Percentiles rank a stretch among this genome's conserved stretches.
Evolutionary conservation across 441 rosid species (phyloP).

Genomic region (Dalechampia spathulata): DNA sequence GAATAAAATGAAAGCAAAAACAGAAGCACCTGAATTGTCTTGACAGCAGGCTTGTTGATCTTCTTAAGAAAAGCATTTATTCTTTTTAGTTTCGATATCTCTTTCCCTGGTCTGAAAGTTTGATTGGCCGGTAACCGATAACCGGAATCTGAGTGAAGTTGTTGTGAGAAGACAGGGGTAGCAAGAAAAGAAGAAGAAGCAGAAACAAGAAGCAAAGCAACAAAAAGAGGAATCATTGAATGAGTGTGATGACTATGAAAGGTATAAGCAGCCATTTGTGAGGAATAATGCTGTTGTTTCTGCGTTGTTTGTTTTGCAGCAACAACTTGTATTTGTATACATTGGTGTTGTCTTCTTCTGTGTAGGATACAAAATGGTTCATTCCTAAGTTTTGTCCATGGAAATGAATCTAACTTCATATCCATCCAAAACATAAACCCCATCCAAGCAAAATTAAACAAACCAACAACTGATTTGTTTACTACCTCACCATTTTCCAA

Average conservation of each 20-base stretch:
- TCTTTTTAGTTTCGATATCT: conserved; percentile 37
- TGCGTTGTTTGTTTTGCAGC: conserved; percentile 28
- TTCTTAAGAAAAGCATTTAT: conserved; percentile 53
- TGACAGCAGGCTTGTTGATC: conserved; percentile 82
- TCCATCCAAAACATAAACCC: conserved; percentile 38
- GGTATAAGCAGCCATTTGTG: conserved; percentile 31
- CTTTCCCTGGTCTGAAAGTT: conserved; percentile 43
- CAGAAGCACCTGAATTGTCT: conserved; percentile 61
- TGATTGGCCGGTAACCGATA: conserved; percentile 30
- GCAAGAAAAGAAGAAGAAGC: too few relatives aligned
- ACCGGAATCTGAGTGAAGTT: conserved; percentile 21
- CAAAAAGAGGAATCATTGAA: conserved; percentile 26
- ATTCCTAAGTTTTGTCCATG: conserved; percentile 28
- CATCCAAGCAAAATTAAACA: conserved; percentile 5
- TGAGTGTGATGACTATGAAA: conserved; percentile 12
- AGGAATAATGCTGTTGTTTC: conserved; percentile 25
- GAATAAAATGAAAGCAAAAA: neutral
- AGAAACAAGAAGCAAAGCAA: conserved; percentile 38
- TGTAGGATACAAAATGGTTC: conserved; percentile 20
- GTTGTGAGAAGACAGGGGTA: conserved; percentile 30
- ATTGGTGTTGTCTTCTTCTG: conserved; percentile 45
- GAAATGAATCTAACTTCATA: conserved; percentile 28
- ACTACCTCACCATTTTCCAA: conserved; percentile 23
- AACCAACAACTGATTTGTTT: conserved; percentile 9
- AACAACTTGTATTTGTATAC: too few relatives aligned